A percentile compares a stretch with the other conserved stretches of the same genome.
Evolutionary conservation across 345 rosid species (phyloP).

Genomic region (Streptanthus diversifolius): DNA sequence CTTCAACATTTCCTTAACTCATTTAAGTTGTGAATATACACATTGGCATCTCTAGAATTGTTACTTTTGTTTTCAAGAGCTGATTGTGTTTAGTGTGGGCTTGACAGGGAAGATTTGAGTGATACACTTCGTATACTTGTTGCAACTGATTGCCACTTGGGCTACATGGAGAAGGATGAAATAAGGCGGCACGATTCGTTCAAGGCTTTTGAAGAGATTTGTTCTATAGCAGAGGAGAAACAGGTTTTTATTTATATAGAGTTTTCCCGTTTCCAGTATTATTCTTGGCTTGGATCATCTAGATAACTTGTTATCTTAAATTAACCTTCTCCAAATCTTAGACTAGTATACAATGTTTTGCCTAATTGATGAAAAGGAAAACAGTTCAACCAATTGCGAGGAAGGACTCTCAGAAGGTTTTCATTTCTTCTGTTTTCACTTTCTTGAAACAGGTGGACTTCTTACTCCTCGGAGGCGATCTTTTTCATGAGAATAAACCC

Average conservation of each 20-base stretch:
- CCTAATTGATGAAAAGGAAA: background rate
- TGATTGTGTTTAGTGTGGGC: background rate
- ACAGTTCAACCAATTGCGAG: background rate
- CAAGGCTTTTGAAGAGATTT: conserved; percentile 90
- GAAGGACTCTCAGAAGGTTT: background rate
- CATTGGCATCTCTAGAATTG: background rate
- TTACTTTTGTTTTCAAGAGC: background rate
- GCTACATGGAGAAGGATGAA: conserved; percentile 98
- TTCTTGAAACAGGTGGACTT: conserved; percentile 69
- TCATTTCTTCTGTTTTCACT: background rate
- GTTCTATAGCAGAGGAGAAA: conserved; percentile 86
- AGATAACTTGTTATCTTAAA: background rate
- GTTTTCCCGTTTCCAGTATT: conserved; percentile 6
- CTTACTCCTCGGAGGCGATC: conserved; percentile 93
- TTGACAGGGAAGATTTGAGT: conserved; percentile 57
- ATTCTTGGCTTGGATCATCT: background rate
- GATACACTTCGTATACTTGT: conserved; percentile 76
- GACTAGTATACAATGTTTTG: background rate
- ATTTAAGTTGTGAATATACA: background rate
- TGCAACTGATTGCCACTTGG: conserved; percentile 94
- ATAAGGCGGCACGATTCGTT: conserved; percentile 91
- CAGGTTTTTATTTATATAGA: conserved; percentile 40
- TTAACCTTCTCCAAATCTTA: background rate
- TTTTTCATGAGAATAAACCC: conserved; percentile 98
- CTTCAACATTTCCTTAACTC: background rate